Conservation (phyloP, 495 filamentous ascomycete genomes). For the Podospora conica region DNA sequence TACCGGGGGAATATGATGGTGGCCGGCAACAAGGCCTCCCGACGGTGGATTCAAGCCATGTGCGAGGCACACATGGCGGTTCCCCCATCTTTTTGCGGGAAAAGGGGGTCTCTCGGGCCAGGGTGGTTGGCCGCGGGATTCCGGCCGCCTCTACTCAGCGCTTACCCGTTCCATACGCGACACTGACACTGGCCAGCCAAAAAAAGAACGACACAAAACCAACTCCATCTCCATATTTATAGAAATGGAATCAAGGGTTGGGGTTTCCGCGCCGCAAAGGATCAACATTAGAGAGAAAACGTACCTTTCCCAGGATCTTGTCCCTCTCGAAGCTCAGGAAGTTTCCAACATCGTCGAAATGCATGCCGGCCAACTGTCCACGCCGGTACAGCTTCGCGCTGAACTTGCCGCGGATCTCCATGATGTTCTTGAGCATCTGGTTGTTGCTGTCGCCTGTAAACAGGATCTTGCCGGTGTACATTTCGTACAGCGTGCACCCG, state of each 20-base stretch:
- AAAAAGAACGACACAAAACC: constrained; percentile 11
- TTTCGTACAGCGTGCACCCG: constrained; percentile 92
- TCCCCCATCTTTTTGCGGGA: not conserved
- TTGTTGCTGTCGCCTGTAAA: constrained; percentile 96
- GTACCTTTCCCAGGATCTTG: constrained; percentile 72
- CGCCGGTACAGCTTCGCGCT: constrained; percentile 78
- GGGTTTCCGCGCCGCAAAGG: not conserved
- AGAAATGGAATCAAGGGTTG: constrained; percentile 4
- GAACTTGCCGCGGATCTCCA: constrained; percentile 93
- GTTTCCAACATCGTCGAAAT: constrained; percentile 84
- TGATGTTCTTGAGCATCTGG: constrained; percentile 91
- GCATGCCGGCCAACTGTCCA: constrained; percentile 61
- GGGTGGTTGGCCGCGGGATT: constrained; percentile 10
- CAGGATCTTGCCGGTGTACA: constrained; percentile 95
- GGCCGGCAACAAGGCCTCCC: not conserved
- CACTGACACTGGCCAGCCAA: constrained; percentile 7
- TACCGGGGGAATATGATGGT: constrained; percentile 3
- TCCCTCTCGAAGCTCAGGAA: constrained; percentile 85
- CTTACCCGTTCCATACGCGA: constrained; percentile 8
- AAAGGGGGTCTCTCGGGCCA: not conserved
- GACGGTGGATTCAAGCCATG: not conserved
- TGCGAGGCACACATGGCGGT: constrained; percentile 1
- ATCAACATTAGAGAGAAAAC: constrained; percentile 12
- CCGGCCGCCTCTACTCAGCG: constrained; percentile 16
- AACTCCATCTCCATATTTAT: too few relatives aligned